Evolutionary conservation across 192 early-diverging fungal genomes (phyloP), one percentile per base, ranked within the genome.

Genomic region (Podila horticola): DNA sequence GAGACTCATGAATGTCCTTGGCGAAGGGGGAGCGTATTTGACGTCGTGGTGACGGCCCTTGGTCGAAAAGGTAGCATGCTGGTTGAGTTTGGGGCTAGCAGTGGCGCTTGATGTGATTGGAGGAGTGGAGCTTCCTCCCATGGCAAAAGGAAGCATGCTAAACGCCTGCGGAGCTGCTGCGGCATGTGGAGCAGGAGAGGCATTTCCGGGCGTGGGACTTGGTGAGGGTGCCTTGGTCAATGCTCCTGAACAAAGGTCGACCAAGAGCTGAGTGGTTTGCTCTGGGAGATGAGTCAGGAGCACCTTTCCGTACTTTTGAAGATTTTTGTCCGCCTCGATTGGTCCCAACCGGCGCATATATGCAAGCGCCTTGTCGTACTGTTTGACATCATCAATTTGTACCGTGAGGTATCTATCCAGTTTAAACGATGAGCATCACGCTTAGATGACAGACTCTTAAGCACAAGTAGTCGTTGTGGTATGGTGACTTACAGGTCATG

Each of bases 301-400:
- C 3, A 84, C 84, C 50, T 87, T 88, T 62, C 86, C 86, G 58
- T 90, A 92, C 58, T 87, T 86, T 77, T 88, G 86, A 2, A 91
- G 74, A 62, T 91, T 87, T 36, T 82, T 76, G 33, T 89, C 84
- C 8, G 89, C 88, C 74, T 90, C 89, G 4, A 62, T 29, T 6
- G 89, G 81, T 1, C 87, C 86, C 4, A 87, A 68, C 24, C 86
- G 85, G 62, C 88, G 85, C 75, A 99, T 90, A 66, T 95, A 98
- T 17, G 86, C 83, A 3, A 98, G 84, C 3, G 96, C 92, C 10
- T 90, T 89, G 52, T 88, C 82, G 83, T 95, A 95, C 26, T 94
- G 85, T 52, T 92, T 85, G 61, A 95, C 89, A 82, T 98, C 97
- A 72, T 97, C 96, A 9, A 99, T 90, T 58, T 92, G 91, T 67